Conservation (phyloP, 2,329 filamentous ascomycete species). For the Dactylellina haptotyla region DNA sequence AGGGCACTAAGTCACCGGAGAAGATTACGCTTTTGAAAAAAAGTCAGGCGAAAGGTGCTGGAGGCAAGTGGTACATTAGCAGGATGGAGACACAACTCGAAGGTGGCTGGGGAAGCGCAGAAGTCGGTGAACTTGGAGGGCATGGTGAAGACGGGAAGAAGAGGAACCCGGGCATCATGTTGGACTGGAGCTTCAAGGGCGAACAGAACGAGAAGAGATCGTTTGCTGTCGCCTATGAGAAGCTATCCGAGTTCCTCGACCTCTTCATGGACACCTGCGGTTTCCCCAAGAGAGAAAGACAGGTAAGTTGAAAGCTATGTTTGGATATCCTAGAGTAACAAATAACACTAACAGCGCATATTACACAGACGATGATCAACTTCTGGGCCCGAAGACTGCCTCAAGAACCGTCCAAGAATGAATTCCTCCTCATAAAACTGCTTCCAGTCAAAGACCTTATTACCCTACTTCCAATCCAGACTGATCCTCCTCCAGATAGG, state of each 20-base stretch:
- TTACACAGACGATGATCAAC: slow-evolving; percentile 47
- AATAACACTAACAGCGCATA: slow-evolving; percentile 36
- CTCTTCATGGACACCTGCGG: slow-evolving; percentile 56
- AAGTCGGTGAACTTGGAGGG: slow-evolving; percentile 47
- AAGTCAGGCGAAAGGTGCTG: slow-evolving; percentile 47
- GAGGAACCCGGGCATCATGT: slow-evolving; percentile 51
- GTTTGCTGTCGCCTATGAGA: slow-evolving; percentile 54
- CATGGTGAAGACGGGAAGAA: slow-evolving; percentile 50
- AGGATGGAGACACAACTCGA: slow-evolving; percentile 51
- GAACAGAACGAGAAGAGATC: slow-evolving; percentile 56
- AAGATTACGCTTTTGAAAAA: slow-evolving; percentile 51
- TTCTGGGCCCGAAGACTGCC: slow-evolving; percentile 55
- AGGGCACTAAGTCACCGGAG: slow-evolving; percentile 39
- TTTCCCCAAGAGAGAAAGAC: slow-evolving; percentile 50
- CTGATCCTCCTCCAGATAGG: slow-evolving; percentile 55
- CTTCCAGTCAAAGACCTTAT: slow-evolving; percentile 55
- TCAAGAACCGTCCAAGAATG: slow-evolving; percentile 48
- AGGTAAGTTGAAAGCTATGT: slow-evolving; percentile 25
- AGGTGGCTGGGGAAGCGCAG: slow-evolving; percentile 49
- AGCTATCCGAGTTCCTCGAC: slow-evolving; percentile 50
- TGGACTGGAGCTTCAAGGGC: slow-evolving; percentile 52
- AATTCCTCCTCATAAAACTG: slow-evolving; percentile 56
- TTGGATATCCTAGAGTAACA: not conserved
- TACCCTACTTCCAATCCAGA: slow-evolving; percentile 54
- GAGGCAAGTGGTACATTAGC: slow-evolving; percentile 52